Evolutionary conservation across 257 asterid genomes (phyloP).

Genomic region (Paraleonurus japonicus): DNA sequence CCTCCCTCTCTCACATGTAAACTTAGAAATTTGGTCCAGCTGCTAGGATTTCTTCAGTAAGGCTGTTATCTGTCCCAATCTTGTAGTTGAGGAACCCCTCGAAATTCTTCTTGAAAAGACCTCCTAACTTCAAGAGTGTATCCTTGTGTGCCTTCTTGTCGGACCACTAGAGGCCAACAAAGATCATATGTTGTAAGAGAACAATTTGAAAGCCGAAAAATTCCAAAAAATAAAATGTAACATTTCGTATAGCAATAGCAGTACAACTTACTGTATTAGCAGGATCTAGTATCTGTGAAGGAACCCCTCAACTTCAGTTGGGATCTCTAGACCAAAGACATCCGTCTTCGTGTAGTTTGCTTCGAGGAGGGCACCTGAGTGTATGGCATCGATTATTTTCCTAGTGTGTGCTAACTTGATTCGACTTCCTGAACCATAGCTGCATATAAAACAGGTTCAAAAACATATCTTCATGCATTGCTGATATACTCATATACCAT

Average conservation of each 20-base stretch:
- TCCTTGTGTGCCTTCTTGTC: conserved; percentile 67
- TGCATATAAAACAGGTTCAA: conserved; percentile 23
- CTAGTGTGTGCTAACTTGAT: conserved; percentile 85
- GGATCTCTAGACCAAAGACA: conserved; percentile 76
- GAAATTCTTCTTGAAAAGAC: conserved; percentile 80
- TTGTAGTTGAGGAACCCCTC: conserved; percentile 64
- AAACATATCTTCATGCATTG: not conserved
- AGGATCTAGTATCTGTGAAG: conserved; percentile 79
- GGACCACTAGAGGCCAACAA: conserved; percentile 52
- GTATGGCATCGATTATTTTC: conserved; percentile 88
- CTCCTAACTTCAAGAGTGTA: conserved; percentile 68
- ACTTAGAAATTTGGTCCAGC: conserved; percentile 76
- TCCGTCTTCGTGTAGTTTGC: conserved; percentile 66
- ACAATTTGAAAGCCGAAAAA: not conserved
- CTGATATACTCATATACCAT: not conserved
- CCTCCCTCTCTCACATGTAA: not conserved
- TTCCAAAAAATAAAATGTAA: not conserved
- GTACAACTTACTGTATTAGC: conserved; percentile 62
- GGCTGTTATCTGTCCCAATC: conserved; percentile 65
- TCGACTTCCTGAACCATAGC: conserved; percentile 80
- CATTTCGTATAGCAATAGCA: too few relatives aligned
- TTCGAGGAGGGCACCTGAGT: conserved; percentile 61
- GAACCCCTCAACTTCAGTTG: conserved; percentile 68
- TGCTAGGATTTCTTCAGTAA: conserved; percentile 71
- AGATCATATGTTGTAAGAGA: not conserved